Evolutionary conservation across 129 eudicot species (phyloP), one percentile per base, ranked within the genome.

Genomic region (Flaveria linearis): DNA sequence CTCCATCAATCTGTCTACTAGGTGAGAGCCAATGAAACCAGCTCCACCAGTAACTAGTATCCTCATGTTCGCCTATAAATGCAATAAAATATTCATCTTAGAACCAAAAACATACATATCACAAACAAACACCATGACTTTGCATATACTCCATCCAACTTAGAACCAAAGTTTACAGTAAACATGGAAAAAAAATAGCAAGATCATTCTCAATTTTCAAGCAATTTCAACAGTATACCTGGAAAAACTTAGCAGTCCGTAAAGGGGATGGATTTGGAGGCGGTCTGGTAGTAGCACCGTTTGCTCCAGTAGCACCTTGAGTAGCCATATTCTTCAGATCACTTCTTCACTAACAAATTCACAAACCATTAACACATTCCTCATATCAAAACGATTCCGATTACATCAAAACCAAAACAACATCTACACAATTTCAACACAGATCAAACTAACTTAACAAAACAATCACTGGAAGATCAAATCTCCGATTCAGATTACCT

Each of bases 31-130:
- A 67, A 91, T 91, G 71, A 91, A 91, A 71, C 97, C 97, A 66
- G 97, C 97, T 82, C 97, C 97, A 68, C 97, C 97, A 14, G 96
- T 91, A 43, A 91, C 87, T 83, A 91, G 81, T 74, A 91, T 91
- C 81, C 97, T 87, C 97, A 91, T 91, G 80, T 91, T 91, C 39
- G 97, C 85, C 97, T 91, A 82, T 39, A 39, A 75, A n/a, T 16
- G 61, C 18, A 11, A 78, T 9, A 39, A 11, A 7, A n/a, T 43
- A 65, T 56, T 55, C 33, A 58, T 45, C 20, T 46, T 78, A 71
- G 41, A 66, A 23, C 41, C 17, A 1, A 50, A 41, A 71, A 22
- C 64, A 61, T 42, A 55, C 23, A 57, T n/a, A 55, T 77, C 26
- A 4, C 53, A 41, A 55, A 18, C 53, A 20, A 76, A 23, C 64